Conservation (phyloP, 73 alveolate genomes). For the Paramecium pentaurelia region DNA sequence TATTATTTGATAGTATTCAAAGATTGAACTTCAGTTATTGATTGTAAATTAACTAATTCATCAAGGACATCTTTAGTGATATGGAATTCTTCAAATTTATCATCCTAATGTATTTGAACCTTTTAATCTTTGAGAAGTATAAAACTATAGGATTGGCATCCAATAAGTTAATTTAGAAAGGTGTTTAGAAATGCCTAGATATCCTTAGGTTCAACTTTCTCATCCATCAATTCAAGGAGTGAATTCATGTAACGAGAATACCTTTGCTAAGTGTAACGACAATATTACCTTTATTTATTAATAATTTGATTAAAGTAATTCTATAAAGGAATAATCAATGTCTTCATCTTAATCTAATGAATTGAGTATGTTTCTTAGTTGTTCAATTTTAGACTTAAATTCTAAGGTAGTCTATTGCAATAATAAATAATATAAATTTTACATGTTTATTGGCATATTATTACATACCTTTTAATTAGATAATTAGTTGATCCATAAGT, state of each 20-base stretch:
- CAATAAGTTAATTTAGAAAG: neutral
- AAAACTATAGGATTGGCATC: neutral
- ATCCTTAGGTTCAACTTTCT: neutral
- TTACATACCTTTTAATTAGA: neutral
- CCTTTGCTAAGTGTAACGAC: conserved; percentile 26
- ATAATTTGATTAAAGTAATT: neutral
- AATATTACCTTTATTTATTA: neutral
- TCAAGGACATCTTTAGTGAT: neutral
- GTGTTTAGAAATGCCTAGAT: neutral
- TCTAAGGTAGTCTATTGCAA: neutral
- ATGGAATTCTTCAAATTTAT: neutral
- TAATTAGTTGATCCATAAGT: neutral
- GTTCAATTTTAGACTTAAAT: neutral
- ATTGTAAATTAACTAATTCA: neutral
- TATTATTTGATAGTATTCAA: neutral
- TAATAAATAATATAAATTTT: neutral
- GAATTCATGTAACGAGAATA: conserved; percentile 31
- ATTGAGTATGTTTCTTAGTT: neutral
- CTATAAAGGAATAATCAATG: neutral
- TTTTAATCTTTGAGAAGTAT: neutral
- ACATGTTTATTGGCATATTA: neutral
- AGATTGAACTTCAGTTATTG: neutral
- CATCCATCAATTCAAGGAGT: conserved; percentile 26
- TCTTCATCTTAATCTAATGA: neutral
- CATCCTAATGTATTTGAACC: neutral